Evolutionary conservation across 2,329 filamentous ascomycete species (phyloP), one percentile per base, ranked within the genome.

Genomic region (Sclerotinia glacialis): DNA sequence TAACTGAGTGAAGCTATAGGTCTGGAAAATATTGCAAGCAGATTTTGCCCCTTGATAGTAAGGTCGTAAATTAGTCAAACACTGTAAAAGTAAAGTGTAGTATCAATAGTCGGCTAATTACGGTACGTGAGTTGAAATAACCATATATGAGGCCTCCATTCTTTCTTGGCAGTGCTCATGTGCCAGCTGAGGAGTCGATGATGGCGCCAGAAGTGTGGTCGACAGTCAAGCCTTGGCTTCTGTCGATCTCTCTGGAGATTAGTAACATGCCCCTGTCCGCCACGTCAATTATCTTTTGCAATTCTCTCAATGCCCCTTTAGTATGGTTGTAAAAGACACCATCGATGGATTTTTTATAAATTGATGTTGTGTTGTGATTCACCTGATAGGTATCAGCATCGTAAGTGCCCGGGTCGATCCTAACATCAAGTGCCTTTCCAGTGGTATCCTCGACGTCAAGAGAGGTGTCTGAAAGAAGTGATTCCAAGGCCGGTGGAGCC

Each of bases 291-390:
- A 77, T 72, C 42, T 72, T 72, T 67, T 76, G 72, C 18, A 77
- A 65, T 55, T 75, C 71, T 42, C 71, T 68, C 37, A 75, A 58
- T 4, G 75, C 74, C 47, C 70, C 69, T 54, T 76, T 72, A 47
- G 74, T 76, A 21, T 77, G 72, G n/a, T 76, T 76, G 47, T 69
- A 67, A 64, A 77, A 77, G 44, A 69, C 63, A 0, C 75, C 75
- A 60, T 77, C 76, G 14, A 77, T 74, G 49, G 69, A 73, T 2
- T 69, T 66, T 58, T 76, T 76, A 63, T 70, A 76, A 14, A 71
- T 67, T 1, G 74, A 76, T 2, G 74, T 75, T 7, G 71, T 72
- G 49, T 77, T 76, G n/a, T 72, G 69, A 34, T 56, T 62, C 21
- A 59, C 56, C 58, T 76, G 75, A 61, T 70, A 76, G 3, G 71